Conservation (phyloP, 345 rosid genomes). For the Jatropha curcas region DNA sequence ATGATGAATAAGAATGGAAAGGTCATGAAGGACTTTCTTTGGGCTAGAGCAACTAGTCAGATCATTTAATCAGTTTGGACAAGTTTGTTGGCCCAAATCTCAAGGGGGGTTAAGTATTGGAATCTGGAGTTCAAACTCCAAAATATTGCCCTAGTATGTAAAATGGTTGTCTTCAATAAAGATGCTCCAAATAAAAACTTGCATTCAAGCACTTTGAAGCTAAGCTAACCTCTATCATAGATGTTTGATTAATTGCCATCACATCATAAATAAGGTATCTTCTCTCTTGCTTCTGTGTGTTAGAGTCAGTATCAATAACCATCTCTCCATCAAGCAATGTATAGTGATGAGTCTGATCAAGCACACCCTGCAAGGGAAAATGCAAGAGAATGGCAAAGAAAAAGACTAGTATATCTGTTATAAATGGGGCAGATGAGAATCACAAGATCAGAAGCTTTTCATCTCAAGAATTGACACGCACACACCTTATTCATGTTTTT, state of each 20-base stretch:
- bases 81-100: no score
- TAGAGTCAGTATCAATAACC: constrained; percentile 86
- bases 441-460: background rate
- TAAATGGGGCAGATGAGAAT: background rate
- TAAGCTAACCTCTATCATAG: constrained; percentile 72
- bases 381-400: constrained; percentile 7
- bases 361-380: constrained; percentile 52
- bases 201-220: background rate
- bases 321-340: constrained; percentile 95
- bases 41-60: no score
- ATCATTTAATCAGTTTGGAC: no score
- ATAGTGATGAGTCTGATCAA: constrained; percentile 69
- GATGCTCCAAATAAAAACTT: background rate
- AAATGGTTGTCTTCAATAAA: no score
- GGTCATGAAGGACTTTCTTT: no score
- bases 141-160: no score
- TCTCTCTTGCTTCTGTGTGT: constrained; percentile 80
- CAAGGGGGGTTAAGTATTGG: no score
- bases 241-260: constrained; percentile 66
- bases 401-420: background rate
- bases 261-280: constrained; percentile 93
- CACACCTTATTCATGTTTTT: constrained; percentile 60
- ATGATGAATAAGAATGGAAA: no score
- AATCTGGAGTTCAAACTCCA: no score
- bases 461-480: constrained; percentile 8